Evolutionary conservation across 768 basidiomycete genomes (phyloP).

Genomic region (Pleurotus pulmonarius): DNA sequence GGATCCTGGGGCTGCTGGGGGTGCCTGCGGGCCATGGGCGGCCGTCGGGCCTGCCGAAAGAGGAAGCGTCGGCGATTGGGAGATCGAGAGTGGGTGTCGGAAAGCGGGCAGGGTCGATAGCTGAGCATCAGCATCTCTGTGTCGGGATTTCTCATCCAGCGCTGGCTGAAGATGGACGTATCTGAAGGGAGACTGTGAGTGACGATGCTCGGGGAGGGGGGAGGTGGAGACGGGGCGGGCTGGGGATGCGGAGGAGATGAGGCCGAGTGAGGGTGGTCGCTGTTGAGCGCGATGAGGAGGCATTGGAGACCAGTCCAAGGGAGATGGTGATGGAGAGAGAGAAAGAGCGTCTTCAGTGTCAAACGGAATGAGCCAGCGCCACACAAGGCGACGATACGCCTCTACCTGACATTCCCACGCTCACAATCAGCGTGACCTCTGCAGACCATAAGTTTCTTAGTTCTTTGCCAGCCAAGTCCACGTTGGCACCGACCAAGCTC

Average conservation of each 20-base stretch:
- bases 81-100: slow-evolving; percentile 9
- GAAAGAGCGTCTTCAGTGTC: slow-evolving; percentile 9
- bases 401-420: background rate
- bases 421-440: background rate
- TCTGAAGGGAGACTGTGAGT: slow-evolving; percentile 30
- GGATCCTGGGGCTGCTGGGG: background rate
- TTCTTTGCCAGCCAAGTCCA: background rate
- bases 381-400: slow-evolving; percentile 7
- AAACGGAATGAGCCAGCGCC: slow-evolving; percentile 16
- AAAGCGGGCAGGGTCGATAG: slow-evolving; percentile 19
- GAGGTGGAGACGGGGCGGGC: slow-evolving; percentile 24
- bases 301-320: slow-evolving; percentile 32
- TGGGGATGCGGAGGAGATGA: slow-evolving; percentile 17
- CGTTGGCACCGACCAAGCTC: background rate
- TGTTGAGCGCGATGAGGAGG: slow-evolving; percentile 12
- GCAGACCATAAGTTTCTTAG: background rate
- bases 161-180: slow-evolving; percentile 24
- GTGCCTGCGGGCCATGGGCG: background rate
- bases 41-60: background rate
- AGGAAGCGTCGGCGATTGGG: background rate
- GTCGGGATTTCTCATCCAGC: slow-evolving; percentile 21
- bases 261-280: slow-evolving; percentile 21
- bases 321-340: slow-evolving; percentile 17
- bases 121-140: slow-evolving; percentile 13
- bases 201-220: slow-evolving; percentile 20